Conservation (phyloP, 1,139 yeast species). For the Wickerhamomyces sp. region DNA sequence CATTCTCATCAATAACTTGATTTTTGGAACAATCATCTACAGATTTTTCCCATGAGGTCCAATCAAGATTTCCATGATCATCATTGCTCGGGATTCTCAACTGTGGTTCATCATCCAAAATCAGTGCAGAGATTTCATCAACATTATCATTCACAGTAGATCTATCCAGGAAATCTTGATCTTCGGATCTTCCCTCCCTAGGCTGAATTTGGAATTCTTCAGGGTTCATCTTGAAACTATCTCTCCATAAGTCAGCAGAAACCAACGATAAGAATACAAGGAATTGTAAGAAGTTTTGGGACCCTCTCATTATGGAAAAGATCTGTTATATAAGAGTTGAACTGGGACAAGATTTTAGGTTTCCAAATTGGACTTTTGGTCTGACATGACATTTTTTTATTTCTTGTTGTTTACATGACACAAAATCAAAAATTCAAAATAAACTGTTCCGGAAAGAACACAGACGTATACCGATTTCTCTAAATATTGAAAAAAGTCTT, state of each 20-base stretch:
- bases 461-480: background rate
- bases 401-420: no score
- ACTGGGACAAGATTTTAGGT: no score
- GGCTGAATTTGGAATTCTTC: background rate
- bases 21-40: background rate
- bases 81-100: background rate
- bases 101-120: no score
- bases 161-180: no score
- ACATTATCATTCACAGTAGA: no score
- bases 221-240: constrained; percentile 3
- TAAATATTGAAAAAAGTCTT: background rate
- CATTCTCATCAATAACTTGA: background rate
- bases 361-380: background rate
- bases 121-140: no score
- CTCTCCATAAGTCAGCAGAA: constrained; percentile 5
- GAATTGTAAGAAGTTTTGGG: background rate
- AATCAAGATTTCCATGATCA: background rate
- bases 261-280: background rate
- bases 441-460: background rate
- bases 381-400: no score
- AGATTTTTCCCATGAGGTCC: background rate
- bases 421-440: background rate
- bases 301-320: background rate
- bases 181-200: no score
- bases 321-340: no score